Evolutionary conservation across 2,329 filamentous ascomycete genomes (phyloP).

Genomic region (Apiospora malaysiana): DNA sequence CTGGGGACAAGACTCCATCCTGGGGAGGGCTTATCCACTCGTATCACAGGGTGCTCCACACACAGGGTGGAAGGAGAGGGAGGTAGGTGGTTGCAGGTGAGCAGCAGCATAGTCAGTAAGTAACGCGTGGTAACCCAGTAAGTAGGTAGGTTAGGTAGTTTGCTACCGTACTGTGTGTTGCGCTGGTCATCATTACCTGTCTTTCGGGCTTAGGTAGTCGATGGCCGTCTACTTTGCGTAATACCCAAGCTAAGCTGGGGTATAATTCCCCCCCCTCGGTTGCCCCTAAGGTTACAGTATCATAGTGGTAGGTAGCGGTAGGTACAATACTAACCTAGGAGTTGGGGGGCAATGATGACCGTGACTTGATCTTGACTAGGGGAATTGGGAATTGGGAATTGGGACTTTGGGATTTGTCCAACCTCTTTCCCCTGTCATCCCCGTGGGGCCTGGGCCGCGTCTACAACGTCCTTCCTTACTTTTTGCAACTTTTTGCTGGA

Average conservation of each 20-base stretch:
- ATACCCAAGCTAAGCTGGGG: neutral
- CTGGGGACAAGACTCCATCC: conserved; percentile 9
- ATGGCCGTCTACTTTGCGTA: neutral
- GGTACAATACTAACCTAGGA: too few relatives aligned
- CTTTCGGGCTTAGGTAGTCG: neutral
- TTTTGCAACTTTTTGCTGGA: conserved; percentile 3
- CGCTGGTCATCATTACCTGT: too few relatives aligned
- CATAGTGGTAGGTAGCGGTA: too few relatives aligned
- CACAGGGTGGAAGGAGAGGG: neutral
- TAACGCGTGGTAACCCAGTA: too few relatives aligned
- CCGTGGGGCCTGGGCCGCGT: conserved; percentile 1
- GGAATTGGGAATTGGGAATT: too few relatives aligned
- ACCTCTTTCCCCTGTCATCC: conserved; percentile 1
- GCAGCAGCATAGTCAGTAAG: too few relatives aligned
- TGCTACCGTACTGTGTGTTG: too few relatives aligned
- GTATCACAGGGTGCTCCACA: neutral
- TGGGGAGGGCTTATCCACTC: conserved; percentile 8
- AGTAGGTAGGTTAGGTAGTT: too few relatives aligned
- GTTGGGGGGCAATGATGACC: neutral
- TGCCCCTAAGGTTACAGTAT: too few relatives aligned
- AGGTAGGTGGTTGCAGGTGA: neutral
- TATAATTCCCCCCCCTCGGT: neutral
- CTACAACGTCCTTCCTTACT: conserved; percentile 28
- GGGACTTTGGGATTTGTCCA: neutral
- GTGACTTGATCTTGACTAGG: conserved; percentile 16